phyloP scores from a whole-genome alignment of 352 stramenopile genomes.

The Globisporangium spinosum region DNA sequence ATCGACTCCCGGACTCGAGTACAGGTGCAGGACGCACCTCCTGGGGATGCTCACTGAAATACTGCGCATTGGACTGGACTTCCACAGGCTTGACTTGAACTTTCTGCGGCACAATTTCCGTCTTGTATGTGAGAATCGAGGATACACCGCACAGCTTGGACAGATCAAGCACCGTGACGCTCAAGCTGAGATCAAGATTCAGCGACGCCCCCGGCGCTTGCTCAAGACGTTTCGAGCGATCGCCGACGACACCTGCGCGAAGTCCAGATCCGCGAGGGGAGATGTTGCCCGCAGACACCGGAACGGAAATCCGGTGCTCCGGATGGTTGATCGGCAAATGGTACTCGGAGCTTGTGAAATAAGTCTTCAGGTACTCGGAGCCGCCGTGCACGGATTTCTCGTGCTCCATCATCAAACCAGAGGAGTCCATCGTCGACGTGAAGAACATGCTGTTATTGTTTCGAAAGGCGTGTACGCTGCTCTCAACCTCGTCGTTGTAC shows the following conservation, averaged over 20 bases:
- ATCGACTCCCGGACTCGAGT: conserved; percentile 33
- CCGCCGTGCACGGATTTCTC: conserved; percentile 59
- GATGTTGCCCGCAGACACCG: conserved; percentile 24
- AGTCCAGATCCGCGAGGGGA: conserved; percentile 45
- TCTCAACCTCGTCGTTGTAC: conserved; percentile 33
- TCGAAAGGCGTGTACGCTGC: conserved; percentile 10
- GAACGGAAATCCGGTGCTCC: conserved; percentile 61
- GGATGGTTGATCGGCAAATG: conserved; percentile 67
- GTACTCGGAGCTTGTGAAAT: conserved; percentile 64
- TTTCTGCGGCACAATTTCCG: conserved; percentile 27
- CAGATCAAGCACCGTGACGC: conserved; percentile 67
- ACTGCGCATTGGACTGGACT: conserved; percentile 1
- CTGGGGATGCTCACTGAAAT: background rate
- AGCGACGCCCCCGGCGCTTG: conserved; percentile 30
- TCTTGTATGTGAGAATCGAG: conserved; percentile 67
- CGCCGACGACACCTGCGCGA: conserved; percentile 15
- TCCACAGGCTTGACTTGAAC: conserved; percentile 22
- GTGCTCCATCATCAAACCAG: conserved; percentile 24
- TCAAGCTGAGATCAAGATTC: conserved; percentile 67
- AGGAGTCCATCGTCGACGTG: conserved; percentile 19
- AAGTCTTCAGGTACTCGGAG: conserved; percentile 72
- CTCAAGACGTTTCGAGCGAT: conserved; percentile 48
- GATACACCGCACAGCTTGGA: conserved; percentile 75
- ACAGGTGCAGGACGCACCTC: background rate
- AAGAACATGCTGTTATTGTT: conserved; percentile 39